phyloP scores from a whole-genome alignment of 1,284 basidiomycete species.

The Cutaneotrichosporon dermatis region DNA sequence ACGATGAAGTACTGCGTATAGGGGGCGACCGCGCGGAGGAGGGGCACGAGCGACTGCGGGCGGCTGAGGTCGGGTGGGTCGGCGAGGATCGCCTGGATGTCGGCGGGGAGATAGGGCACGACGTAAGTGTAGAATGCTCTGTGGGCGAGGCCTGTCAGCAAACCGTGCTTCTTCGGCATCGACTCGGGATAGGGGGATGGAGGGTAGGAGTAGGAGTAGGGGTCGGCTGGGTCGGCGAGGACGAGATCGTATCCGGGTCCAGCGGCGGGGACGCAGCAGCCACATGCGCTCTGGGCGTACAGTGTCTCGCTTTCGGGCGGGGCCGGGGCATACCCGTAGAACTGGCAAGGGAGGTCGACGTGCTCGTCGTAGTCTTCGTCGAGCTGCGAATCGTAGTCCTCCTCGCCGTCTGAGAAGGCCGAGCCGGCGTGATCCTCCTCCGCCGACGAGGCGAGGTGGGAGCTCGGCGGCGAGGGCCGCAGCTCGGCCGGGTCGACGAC shows the following conservation, averaged over 20 bases:
- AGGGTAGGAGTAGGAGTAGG: not conserved
- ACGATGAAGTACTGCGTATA: constrained; percentile 37
- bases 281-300: not conserved
- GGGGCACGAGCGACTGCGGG: constrained; percentile 35
- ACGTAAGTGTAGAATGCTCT: constrained; percentile 22
- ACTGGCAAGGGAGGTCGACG: constrained; percentile 3
- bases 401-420: not conserved
- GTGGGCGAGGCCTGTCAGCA: constrained; percentile 14
- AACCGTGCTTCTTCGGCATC: not conserved
- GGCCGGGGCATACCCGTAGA: not conserved
- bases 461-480: not conserved
- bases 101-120: constrained; percentile 30
- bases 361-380: not conserved
- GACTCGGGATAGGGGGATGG: not conserved
- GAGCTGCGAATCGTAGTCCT: not conserved
- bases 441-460: not conserved
- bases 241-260: not conserved
- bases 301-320: not conserved
- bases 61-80: constrained; percentile 35
- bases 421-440: not conserved
- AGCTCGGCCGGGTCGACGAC: not conserved
- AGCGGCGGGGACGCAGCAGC: not conserved
- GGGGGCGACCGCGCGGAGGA: constrained; percentile 31
- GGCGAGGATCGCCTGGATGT: constrained; percentile 27
- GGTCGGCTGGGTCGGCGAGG: not conserved